Conservation (phyloP, 164 flowering plant genomes). For the Dillenia turbinata region DNA sequence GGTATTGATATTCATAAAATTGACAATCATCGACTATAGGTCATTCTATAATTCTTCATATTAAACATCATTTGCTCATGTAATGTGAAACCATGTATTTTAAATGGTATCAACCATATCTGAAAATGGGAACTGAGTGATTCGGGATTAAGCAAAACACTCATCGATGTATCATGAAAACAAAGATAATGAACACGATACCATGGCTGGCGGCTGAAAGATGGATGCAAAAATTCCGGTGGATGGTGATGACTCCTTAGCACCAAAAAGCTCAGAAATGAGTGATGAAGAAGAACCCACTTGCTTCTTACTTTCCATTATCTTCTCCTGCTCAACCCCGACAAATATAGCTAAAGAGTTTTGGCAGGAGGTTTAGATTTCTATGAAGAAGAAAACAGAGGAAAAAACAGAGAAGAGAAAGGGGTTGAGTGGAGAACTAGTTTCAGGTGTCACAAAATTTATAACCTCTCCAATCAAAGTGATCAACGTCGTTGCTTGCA, state of each 20-base stretch:
- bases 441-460: no score
- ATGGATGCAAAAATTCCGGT: slow-evolving; percentile 44
- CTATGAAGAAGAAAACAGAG: slow-evolving; percentile 7
- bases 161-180: no score
- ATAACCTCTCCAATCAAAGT: no score
- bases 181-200: slow-evolving; percentile 2
- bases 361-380: slow-evolving; percentile 9
- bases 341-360: slow-evolving; percentile 14
- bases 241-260: slow-evolving; percentile 24
- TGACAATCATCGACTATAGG: no score
- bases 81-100: no score
- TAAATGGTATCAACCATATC: no score
- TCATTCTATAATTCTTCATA: no score
- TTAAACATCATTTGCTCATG: no score
- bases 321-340: slow-evolving; percentile 8
- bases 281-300: slow-evolving; percentile 38
- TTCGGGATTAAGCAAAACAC: no score
- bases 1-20: no score
- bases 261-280: slow-evolving; percentile 51
- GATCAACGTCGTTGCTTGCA: no score
- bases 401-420: slow-evolving; percentile 3
- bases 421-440: slow-evolving; percentile 1
- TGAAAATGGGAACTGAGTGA: no score
- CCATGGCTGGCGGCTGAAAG: slow-evolving; percentile 42
- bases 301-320: slow-evolving; percentile 45